Evolutionary conservation across 2,329 filamentous ascomycete species (phyloP).

Genomic region (Neonectria punicea): DNA sequence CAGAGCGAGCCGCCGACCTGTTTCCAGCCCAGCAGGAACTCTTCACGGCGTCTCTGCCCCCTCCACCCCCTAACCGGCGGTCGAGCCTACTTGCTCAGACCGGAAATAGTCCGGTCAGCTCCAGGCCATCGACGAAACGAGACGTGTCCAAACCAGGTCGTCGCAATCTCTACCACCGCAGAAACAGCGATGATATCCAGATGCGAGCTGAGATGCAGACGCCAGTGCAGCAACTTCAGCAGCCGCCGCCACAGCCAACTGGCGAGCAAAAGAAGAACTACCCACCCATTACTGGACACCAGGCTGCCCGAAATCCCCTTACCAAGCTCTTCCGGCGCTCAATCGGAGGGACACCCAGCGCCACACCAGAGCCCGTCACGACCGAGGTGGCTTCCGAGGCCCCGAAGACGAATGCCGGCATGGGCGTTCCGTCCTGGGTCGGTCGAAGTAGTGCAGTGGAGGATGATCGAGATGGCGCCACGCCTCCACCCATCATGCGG

Average conservation of each 20-base stretch:
- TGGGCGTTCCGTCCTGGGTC: slow-evolving; percentile 55
- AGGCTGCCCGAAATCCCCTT: slow-evolving; percentile 56
- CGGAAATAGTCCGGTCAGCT: slow-evolving; percentile 40
- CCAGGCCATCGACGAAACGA: slow-evolving; percentile 28
- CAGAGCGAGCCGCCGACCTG: slow-evolving; percentile 59
- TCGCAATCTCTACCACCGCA: slow-evolving; percentile 30
- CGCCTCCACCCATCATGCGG: slow-evolving; percentile 66
- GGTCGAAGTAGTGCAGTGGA: slow-evolving; percentile 49
- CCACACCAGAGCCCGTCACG: slow-evolving; percentile 22
- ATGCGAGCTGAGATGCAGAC: slow-evolving; percentile 40
- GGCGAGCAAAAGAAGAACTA: slow-evolving; percentile 55
- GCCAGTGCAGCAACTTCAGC: slow-evolving; percentile 40
- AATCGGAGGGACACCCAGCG: slow-evolving; percentile 44
- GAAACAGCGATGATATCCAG: slow-evolving; percentile 47
- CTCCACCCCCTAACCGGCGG: slow-evolving; percentile 61
- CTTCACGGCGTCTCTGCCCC: slow-evolving; percentile 53
- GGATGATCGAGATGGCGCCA: slow-evolving; percentile 60
- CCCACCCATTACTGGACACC: slow-evolving; percentile 60
- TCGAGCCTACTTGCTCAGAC: slow-evolving; percentile 65
- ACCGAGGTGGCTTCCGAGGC: slow-evolving; percentile 28
- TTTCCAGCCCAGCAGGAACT: slow-evolving; percentile 54
- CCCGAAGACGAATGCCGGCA: slow-evolving; percentile 37
- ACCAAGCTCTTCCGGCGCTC: slow-evolving; percentile 64
- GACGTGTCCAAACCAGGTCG: slow-evolving; percentile 33
- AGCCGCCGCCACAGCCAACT: slow-evolving; percentile 18